These are phyloP conservation scores for Chlamydomonas schloesseri DNA, from an alignment of 139 green algal genomes.

Conservation along the genomic window DNA sequence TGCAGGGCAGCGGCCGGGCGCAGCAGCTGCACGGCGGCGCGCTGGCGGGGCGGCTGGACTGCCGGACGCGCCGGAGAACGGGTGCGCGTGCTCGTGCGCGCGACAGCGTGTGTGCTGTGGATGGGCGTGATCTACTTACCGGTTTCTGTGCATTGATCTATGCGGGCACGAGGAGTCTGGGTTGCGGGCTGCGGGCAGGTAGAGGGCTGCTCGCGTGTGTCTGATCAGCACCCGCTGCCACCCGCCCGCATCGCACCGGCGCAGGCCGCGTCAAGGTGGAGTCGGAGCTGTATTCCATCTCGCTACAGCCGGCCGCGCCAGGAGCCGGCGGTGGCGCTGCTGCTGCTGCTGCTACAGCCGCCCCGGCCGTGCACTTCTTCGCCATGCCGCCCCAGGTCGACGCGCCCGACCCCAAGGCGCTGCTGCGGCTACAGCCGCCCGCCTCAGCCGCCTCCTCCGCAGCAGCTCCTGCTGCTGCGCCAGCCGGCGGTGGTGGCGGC, in stretches of 20 bases:
- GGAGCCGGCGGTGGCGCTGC: background rate
- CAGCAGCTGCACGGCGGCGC: background rate
- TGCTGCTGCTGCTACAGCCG: background rate
- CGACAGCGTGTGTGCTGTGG: no score
- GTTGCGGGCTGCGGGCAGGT: background rate
- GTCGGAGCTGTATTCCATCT: background rate
- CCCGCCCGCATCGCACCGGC: no score
- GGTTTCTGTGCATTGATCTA: background rate
- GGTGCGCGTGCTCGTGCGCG: no score
- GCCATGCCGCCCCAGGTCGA: background rate
- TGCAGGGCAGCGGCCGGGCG: background rate
- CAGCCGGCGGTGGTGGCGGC: background rate
- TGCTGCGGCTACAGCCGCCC: background rate
- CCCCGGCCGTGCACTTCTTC: background rate
- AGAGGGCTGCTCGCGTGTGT: no score
- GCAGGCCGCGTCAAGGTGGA: constrained; percentile 35
- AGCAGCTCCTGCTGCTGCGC: background rate
- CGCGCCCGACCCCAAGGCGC: background rate
- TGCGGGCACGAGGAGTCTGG: no score
- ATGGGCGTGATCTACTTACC: no score
- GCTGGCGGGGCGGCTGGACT: constrained; percentile 19
- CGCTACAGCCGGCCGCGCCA: background rate
- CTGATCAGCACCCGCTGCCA: background rate
- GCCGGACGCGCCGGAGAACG: constrained; percentile 16
- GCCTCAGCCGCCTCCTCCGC: constrained; percentile 1